Conservation (phyloP, 108 stramenopile genomes). For the Parmales sp. region DNA sequence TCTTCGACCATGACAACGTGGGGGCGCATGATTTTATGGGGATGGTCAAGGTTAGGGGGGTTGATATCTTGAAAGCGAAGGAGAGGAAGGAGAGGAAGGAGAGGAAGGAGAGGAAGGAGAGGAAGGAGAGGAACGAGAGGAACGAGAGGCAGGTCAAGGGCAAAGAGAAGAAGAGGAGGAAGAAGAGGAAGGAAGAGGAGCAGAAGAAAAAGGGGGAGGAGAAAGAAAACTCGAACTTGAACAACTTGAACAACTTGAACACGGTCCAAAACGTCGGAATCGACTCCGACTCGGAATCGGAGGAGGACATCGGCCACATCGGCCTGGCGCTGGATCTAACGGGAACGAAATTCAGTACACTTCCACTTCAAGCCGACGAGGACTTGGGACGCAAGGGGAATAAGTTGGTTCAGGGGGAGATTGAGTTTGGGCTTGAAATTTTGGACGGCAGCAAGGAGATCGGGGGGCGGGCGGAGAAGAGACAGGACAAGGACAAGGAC, state of each 20-base stretch:
- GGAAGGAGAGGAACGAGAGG: too few relatives aligned
- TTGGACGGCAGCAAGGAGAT: neutral
- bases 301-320: neutral
- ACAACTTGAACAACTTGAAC: too few relatives aligned
- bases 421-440: neutral
- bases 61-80: neutral
- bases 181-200: too few relatives aligned
- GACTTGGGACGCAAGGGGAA: neutral
- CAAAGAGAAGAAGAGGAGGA: too few relatives aligned
- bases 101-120: too few relatives aligned
- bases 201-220: too few relatives aligned
- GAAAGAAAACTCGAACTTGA: too few relatives aligned
- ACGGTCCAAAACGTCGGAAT: too few relatives aligned
- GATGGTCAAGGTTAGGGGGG: neutral
- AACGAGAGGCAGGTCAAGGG: too few relatives aligned
- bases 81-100: too few relatives aligned
- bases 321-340: too few relatives aligned
- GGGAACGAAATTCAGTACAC: neutral
- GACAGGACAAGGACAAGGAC: neutral
- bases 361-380: neutral
- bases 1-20: conserved; percentile 1
- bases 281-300: too few relatives aligned
- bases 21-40: conserved; percentile 1
- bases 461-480: neutral
- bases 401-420: neutral